Evolutionary conservation across 2,329 filamentous ascomycete species (phyloP).

Genomic region (Talaromyces rugulosus): DNA sequence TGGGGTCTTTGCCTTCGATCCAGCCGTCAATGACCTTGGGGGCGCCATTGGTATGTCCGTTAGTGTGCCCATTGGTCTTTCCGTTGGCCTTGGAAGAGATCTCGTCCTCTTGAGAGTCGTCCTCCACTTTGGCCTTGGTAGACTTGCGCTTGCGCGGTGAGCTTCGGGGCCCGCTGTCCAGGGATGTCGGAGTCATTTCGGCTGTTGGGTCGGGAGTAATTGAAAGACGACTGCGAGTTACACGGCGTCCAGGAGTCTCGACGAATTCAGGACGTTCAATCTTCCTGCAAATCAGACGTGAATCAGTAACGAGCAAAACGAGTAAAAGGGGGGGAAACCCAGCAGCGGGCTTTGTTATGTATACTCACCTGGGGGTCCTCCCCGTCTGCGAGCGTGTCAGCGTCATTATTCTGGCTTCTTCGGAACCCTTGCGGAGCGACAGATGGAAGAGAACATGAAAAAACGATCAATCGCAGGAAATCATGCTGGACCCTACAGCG

Average conservation of each 20-base stretch:
- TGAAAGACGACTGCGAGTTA: constrained; percentile 40
- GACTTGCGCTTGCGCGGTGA: constrained; percentile 28
- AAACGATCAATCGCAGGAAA: not conserved
- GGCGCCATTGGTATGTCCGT: constrained; percentile 18
- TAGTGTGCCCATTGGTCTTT: constrained; percentile 16
- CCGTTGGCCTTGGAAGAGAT: constrained; percentile 19
- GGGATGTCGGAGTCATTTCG: constrained; percentile 24
- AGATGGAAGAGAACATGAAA: not conserved
- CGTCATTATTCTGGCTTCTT: constrained; percentile 30
- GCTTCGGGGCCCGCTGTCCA: constrained; percentile 20
- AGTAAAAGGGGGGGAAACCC: not conserved
- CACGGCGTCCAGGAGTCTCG: constrained; percentile 47
- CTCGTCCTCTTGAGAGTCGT: constrained; percentile 19
- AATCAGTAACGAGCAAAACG: not conserved
- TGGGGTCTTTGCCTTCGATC: constrained; percentile 39
- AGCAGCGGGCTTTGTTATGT: not conserved
- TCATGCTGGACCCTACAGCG: not conserved
- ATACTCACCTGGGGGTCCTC: constrained; percentile 48
- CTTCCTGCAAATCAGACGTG: constrained; percentile 40
- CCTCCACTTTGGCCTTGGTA: constrained; percentile 25
- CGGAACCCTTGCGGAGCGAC: constrained; percentile 8
- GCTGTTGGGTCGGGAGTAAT: constrained; percentile 28
- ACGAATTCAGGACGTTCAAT: constrained; percentile 49
- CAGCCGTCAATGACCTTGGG: constrained; percentile 37
- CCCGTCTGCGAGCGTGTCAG: constrained; percentile 50